Base-by-base conservation (phyloP, 768 basidiomycete genomes). In the Naematelia aurantialba region DNA sequence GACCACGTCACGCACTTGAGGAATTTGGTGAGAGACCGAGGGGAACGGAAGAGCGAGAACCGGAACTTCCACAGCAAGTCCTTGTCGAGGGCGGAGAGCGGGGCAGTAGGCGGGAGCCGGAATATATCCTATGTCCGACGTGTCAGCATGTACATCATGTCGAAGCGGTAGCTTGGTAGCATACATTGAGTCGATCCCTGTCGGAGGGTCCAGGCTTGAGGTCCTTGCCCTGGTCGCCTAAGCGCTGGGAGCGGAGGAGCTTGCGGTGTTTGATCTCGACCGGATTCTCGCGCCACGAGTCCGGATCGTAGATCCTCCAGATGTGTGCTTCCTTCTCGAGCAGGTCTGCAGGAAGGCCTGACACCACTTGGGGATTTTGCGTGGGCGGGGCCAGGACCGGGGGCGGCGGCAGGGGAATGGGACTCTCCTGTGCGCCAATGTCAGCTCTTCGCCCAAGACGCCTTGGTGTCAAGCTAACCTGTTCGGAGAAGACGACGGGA, bases 31-130 rank as follows among this genome's bases (percentile, higher is more conserved):
- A 98, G 82, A 1, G 93, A 92, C 10, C 89, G 86, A 58, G 72
- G 72, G 5, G 69, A 65, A 29, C 76, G 73, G 78, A 91, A 93
- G 11, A 99, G 85, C 66, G 96, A 98, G 79, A 97, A 99, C n/a
- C 96, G 85, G 82, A 94, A 99, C 76, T 94, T 93, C 96, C 96
- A 99, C 39, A 98, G 86, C 44, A 93, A 80, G 66, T 98, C 94
- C 72, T 94, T 96, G 78, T 98, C 94, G 69, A 92, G 89, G 0
- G 91, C 86, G 2, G 85, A 89, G 5, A 99, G 81, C 10, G 83
- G 82, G 59, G 87, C 89, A 59, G 89, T 93, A 0, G 96, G 96
- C 0, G 93, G 87, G 65, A 97, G 91, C 52, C 85, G 85, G 52
- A 99, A 83, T 49, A 99, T 91, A 61, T 86, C 85, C 92, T 97